Percentiles rank a stretch among this genome's conserved stretches.
phyloP scores from a whole-genome alignment of 371 early-diverging fungal genomes.

The Mortierella sp. region DNA sequence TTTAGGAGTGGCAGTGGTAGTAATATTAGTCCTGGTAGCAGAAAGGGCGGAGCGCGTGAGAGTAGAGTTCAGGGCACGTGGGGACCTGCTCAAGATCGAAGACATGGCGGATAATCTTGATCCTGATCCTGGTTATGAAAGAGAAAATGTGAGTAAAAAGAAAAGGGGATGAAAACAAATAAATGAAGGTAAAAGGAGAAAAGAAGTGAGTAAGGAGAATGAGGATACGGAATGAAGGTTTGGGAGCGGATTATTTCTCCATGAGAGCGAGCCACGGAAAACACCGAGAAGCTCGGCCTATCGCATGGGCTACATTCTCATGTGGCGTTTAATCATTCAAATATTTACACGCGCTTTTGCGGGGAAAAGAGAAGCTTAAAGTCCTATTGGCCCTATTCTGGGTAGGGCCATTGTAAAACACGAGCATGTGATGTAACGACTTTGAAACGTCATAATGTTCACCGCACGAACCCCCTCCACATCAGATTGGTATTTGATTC shows the following conservation, averaged over 20 bases:
- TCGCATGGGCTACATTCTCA: slow-evolving; percentile 25
- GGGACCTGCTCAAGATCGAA: slow-evolving; percentile 39
- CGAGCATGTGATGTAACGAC: slow-evolving; percentile 21
- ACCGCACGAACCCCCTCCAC: too few species aligned
- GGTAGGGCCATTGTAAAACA: too few species aligned
- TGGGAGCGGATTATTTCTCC: background rate
- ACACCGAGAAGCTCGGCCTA: slow-evolving; percentile 37
- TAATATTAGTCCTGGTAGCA: slow-evolving; percentile 16
- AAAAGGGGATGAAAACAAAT: background rate
- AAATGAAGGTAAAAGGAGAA: slow-evolving; percentile 2
- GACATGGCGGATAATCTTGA: slow-evolving; percentile 34
- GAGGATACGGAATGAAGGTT: slow-evolving; percentile 4
- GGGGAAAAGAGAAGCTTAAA: background rate
- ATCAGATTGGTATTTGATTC: background rate
- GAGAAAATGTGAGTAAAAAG: background rate
- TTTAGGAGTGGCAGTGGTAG: slow-evolving; percentile 25
- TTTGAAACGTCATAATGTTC: background rate
- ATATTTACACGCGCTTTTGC: background rate
- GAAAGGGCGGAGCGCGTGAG: slow-evolving; percentile 23
- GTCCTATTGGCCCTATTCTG: too few species aligned
- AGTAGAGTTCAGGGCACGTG: slow-evolving; percentile 40
- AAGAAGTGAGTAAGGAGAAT: background rate
- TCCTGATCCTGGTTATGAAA: slow-evolving; percentile 10
- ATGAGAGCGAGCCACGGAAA: slow-evolving; percentile 17
- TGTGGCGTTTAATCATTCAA: background rate